Evolutionary conservation across 768 basidiomycete species (phyloP).

Genomic region (Russula brevipes): DNA sequence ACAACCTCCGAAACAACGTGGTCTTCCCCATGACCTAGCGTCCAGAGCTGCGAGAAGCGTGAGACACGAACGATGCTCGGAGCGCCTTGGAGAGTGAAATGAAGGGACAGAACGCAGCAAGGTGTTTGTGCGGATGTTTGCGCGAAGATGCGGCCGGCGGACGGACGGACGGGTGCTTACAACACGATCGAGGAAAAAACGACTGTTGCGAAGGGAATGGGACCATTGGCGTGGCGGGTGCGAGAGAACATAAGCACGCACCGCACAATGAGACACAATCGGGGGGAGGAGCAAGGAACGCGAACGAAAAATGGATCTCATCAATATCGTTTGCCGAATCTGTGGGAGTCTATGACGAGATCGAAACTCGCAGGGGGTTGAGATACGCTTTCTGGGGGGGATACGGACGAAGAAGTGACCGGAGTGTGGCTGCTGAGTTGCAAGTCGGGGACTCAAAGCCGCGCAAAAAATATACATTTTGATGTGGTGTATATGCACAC

Average conservation of each 20-base stretch:
- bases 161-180: not conserved
- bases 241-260: slow-evolving; percentile 9
- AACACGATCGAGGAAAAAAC: not conserved
- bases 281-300: not conserved
- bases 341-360: slow-evolving; percentile 2
- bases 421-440: slow-evolving; percentile 10
- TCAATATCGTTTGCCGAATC: slow-evolving; percentile 6
- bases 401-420: not conserved
- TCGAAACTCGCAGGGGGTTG: not conserved
- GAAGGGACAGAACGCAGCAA: slow-evolving; percentile 1
- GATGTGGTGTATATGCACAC: not conserved
- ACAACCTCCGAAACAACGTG: slow-evolving; percentile 20
- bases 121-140: slow-evolving; percentile 15
- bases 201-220: slow-evolving; percentile 11
- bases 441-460: not conserved
- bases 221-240: not conserved
- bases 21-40: slow-evolving; percentile 6
- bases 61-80: slow-evolving; percentile 20
- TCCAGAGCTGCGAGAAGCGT: not conserved
- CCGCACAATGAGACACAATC: slow-evolving; percentile 12
- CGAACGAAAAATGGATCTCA: not conserved
- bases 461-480: not conserved
- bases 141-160: slow-evolving; percentile 8
- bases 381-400: not conserved
- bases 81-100: slow-evolving; percentile 1